These are phyloP conservation scores for Jatropha multifida DNA, from an alignment of 441 rosid genomes.

Conservation along the genomic window DNA sequence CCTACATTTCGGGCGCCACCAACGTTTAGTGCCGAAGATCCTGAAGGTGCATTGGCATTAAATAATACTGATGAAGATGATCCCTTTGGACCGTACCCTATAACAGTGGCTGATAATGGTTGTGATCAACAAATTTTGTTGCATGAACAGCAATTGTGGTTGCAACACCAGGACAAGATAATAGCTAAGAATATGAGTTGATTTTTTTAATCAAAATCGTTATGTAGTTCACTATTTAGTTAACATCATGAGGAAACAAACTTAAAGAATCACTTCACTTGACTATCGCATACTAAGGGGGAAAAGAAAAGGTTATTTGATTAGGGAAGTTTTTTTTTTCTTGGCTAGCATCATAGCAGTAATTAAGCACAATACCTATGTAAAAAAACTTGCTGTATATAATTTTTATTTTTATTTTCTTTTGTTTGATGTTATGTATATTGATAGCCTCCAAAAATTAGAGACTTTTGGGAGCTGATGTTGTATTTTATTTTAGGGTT, in stretches of 20 bases:
- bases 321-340: no score
- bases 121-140: conserved; percentile 40
- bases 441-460: no score
- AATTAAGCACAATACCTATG: no score
- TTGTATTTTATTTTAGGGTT: no score
- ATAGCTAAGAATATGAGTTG: conserved; percentile 49
- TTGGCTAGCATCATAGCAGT: no score
- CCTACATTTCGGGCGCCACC: conserved; percentile 51
- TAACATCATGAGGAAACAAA: background rate
- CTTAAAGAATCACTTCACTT: no score
- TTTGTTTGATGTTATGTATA: no score
- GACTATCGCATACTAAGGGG: no score
- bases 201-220: conserved; percentile 3
- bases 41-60: conserved; percentile 12
- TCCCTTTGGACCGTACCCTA: conserved; percentile 50
- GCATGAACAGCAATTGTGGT: conserved; percentile 64
- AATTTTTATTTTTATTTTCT: no score
- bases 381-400: no score
- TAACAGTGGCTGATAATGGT: conserved; percentile 14
- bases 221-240: background rate
- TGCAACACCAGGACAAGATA: conserved; percentile 66
- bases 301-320: no score
- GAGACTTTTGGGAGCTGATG: no score
- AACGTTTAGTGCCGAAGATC: conserved; percentile 33
- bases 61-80: conserved; percentile 34